Evolutionary conservation across 2,329 filamentous ascomycete genomes (phyloP), one percentile per base, ranked within the genome.

Genomic region (Kalmusia sp.): DNA sequence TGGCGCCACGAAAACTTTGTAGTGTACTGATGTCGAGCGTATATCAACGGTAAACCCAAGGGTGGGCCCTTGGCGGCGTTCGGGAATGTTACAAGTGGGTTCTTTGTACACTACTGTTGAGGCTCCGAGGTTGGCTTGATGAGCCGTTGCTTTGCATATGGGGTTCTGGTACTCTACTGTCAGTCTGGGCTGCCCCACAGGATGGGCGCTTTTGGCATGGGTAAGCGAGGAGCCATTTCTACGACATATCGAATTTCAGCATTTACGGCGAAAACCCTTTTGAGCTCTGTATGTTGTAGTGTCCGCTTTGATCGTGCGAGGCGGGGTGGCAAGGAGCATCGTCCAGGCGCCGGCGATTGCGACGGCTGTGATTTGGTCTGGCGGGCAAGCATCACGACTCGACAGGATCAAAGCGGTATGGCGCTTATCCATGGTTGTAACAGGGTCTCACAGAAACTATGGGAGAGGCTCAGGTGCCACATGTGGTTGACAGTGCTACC

Each of bases 101-200:
- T 51, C 48, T 56, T 53, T 64, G 64, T 68, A 69, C 59, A 49
- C 55, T 63, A 61, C 8, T 31, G 31, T 15, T 33, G 52, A 33
- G 53, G 53, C 35, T 55, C 47, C 43, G 33, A 45, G 55, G 40
- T 51, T 31, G 50, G 51, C 48, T 47, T 49, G 43, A 49, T 51
- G 45, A 50, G 33, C 31, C n/a, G n/a, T n/a, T 37, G 30, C 58
- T 54, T 64, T 65, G 62, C 56, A 58, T 60, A 58, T 41, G 57
- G 62, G 55, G 59, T 70, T 63, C 28, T 52, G 24, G 22, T 31
- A 40, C 21, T 58, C 44, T n/a, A 41, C 40, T 24, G 45, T 21
- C 15, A 33, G 25, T n/a, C 28, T 31, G 40, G 28, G 33, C 11
- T 31, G 40, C 27, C 19, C 17, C 15, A 12, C 14, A 33, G 15